A percentile compares a stretch with the other conserved stretches of the same genome.
Conservation (phyloP, 495 filamentous ascomycete genomes). For the Acidomyces sp. region DNA sequence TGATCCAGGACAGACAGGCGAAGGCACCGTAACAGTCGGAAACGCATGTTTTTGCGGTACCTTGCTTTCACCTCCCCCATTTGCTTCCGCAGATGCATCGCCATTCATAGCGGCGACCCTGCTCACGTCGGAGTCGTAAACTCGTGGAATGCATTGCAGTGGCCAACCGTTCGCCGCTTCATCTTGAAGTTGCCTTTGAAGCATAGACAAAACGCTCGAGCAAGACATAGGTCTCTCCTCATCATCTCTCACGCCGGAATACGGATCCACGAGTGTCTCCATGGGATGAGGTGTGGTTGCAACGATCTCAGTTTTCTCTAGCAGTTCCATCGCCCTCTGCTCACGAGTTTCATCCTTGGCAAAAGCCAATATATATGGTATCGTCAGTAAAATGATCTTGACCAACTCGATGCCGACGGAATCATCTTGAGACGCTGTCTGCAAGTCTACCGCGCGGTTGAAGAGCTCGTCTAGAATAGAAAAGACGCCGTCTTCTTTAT, state of each 20-base stretch:
- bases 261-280: constrained; percentile 73
- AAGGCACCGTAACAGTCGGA: constrained; percentile 59
- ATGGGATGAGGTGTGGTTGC: constrained; percentile 70
- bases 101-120: constrained; percentile 3
- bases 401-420: constrained; percentile 81
- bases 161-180: constrained; percentile 62
- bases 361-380: constrained; percentile 79
- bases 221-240: constrained; percentile 38
- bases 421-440: constrained; percentile 82
- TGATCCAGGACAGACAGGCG: constrained; percentile 57
- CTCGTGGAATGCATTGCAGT: constrained; percentile 67
- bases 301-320: constrained; percentile 87
- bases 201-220: constrained; percentile 62
- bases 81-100: constrained; percentile 37
- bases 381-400: constrained; percentile 85
- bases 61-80: constrained; percentile 13
- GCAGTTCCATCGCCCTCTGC: constrained; percentile 56
- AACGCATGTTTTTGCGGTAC: constrained; percentile 43
- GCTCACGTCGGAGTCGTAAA: constrained; percentile 36
- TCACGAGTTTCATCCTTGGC: constrained; percentile 47
- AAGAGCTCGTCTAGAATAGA: constrained; percentile 75
- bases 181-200: constrained; percentile 71
- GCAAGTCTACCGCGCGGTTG: constrained; percentile 67
- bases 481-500: constrained; percentile 79
- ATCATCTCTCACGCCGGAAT: constrained; percentile 38